Evolutionary conservation across 169 alveolate species (phyloP).

Genomic region (Cryptosporidium felis): DNA sequence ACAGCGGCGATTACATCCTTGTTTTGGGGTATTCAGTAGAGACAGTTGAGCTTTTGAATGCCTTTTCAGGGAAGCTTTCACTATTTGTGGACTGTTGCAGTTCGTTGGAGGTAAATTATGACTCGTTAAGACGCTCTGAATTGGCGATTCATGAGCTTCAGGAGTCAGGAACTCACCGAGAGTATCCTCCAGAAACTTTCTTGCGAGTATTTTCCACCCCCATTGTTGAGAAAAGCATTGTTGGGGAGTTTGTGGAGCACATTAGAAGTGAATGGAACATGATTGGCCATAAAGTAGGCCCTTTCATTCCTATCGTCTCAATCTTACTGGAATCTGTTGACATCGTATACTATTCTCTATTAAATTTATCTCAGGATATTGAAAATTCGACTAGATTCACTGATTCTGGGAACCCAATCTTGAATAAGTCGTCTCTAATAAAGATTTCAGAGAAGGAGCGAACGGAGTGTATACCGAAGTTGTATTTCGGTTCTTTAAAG

Average conservation of each 20-base stretch:
- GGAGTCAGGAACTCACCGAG: background rate
- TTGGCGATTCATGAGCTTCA: background rate
- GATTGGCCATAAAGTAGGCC: slow-evolving; percentile 50
- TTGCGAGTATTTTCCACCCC: background rate
- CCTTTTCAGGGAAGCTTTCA: slow-evolving; percentile 29
- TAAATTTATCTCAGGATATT: slow-evolving; percentile 5
- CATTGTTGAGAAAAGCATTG: slow-evolving; percentile 16
- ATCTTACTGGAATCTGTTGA: slow-evolving; percentile 57
- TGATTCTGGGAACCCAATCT: background rate
- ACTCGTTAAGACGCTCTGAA: background rate
- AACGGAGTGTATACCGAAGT: background rate
- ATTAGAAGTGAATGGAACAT: slow-evolving; percentile 42
- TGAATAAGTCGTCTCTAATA: background rate
- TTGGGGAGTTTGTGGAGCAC: slow-evolving; percentile 2
- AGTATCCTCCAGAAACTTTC: slow-evolving; percentile 1
- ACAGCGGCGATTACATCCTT: background rate
- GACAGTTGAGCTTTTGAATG: slow-evolving; percentile 44
- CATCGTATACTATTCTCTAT: slow-evolving; percentile 10
- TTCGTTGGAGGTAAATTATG: background rate
- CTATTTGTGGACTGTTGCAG: slow-evolving; percentile 8
- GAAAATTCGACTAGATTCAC: background rate
- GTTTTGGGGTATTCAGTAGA: slow-evolving; percentile 59
- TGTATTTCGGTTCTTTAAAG: background rate
- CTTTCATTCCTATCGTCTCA: slow-evolving; percentile 29
- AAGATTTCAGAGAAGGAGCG: no score